phyloP scores from a whole-genome alignment of 1,139 yeast species.

The Arxiozyma bovina region DNA sequence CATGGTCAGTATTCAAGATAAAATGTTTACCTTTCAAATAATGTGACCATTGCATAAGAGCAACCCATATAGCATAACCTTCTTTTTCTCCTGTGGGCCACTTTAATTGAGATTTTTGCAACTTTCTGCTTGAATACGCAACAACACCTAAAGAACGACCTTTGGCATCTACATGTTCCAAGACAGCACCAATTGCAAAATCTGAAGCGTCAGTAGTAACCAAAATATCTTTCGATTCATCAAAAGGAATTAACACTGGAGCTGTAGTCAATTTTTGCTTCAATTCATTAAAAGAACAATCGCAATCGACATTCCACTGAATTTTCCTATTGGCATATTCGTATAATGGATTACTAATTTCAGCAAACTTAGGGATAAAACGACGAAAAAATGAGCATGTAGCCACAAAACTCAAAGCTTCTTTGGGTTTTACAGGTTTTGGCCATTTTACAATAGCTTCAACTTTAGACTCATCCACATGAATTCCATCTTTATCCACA shows the following conservation, averaged over 20 bases:
- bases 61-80: too few relatives aligned
- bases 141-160: constrained; percentile 1
- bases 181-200: neutral
- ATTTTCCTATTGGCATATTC: neutral
- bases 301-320: too few relatives aligned
- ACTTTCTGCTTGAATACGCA: too few relatives aligned
- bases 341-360: neutral
- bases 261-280: neutral
- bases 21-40: too few relatives aligned
- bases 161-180: neutral
- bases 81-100: too few relatives aligned
- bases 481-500: neutral
- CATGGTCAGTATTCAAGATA: too few relatives aligned
- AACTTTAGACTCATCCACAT: neutral
- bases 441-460: too few relatives aligned
- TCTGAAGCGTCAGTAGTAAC: neutral
- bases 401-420: too few relatives aligned
- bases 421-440: too few relatives aligned
- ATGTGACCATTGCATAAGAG: too few relatives aligned
- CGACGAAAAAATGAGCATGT: too few relatives aligned
- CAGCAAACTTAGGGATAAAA: neutral
- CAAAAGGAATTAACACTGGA: neutral
- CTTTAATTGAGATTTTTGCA: too few relatives aligned
- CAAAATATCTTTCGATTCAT: neutral
- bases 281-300: neutral